phyloP scores from a whole-genome alignment of 345 rosid species.

The Cardamine resedifolia region DNA sequence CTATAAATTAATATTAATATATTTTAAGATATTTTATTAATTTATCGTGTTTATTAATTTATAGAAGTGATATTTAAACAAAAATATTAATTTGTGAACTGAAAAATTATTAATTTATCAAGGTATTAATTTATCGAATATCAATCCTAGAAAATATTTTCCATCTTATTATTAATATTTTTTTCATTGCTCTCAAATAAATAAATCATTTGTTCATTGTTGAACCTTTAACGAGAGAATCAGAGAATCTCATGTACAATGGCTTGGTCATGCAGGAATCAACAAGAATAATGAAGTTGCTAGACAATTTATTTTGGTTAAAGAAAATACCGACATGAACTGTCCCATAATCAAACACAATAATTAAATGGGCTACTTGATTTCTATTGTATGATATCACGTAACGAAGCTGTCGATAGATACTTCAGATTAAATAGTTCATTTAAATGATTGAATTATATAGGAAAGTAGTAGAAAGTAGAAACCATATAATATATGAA shows the following conservation, averaged over 20 bases:
- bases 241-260: slow-evolving; percentile 5
- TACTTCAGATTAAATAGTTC: not conserved
- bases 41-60: no score
- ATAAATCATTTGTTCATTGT: not conserved
- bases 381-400: not conserved
- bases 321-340: not conserved
- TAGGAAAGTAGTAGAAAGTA: no score
- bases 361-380: not conserved
- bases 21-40: no score
- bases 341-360: slow-evolving; percentile 1
- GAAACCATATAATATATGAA: not conserved
- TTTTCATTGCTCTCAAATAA: not conserved
- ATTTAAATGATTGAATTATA: slow-evolving; percentile 2
- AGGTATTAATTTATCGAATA: no score
- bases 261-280: slow-evolving; percentile 3
- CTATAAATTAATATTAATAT: no score
- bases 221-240: not conserved
- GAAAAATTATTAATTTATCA: no score
- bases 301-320: not conserved
- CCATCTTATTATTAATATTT: no score
- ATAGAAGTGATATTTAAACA: no score
- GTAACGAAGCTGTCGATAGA: not conserved
- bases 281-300: not conserved
- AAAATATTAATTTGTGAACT: no score
- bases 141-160: not conserved